Conservation (phyloP, 495 filamentous ascomycete genomes). For the Chlorociboria aeruginascens region DNA sequence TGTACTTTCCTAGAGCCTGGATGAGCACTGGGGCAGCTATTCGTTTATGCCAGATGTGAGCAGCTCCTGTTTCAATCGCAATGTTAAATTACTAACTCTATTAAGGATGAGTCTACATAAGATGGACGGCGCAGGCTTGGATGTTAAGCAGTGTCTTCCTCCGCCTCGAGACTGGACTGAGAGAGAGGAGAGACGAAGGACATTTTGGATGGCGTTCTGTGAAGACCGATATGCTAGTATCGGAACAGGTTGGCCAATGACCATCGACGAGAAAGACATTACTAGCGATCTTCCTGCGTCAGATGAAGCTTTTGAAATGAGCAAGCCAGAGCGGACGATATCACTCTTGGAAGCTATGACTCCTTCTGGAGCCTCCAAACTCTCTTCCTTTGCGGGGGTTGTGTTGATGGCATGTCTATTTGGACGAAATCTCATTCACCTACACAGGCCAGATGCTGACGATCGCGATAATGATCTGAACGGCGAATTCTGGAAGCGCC, state of each 20-base stretch:
- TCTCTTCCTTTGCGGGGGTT: constrained; percentile 74
- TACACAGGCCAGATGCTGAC: constrained; percentile 77
- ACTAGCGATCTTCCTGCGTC: constrained; percentile 72
- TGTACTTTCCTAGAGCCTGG: constrained; percentile 97
- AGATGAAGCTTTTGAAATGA: constrained; percentile 79
- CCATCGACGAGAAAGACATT: constrained; percentile 84
- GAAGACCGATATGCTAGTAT: constrained; percentile 86
- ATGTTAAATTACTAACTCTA: constrained; percentile 5
- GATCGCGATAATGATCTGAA: constrained; percentile 82
- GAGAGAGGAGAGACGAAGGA: constrained; percentile 74
- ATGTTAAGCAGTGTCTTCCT: constrained; percentile 81
- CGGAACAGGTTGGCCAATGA: constrained; percentile 93
- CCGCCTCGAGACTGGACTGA: constrained; percentile 84
- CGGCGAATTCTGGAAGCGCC: constrained; percentile 92
- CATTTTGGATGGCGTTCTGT: constrained; percentile 87
- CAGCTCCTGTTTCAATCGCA: constrained; percentile 11
- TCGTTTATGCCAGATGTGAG: constrained; percentile 64
- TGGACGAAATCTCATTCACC: constrained; percentile 85
- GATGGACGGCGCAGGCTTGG: constrained; percentile 61
- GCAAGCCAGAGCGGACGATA: constrained; percentile 56
- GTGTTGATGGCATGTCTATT: constrained; percentile 79
- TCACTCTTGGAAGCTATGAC: constrained; percentile 60
- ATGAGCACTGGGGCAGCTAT: constrained; percentile 73
- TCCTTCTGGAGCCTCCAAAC: constrained; percentile 53
- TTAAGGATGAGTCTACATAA: constrained; percentile 71